phyloP scores from a whole-genome alignment of 805 yeast genomes.

The Saturnispora hagleri region DNA sequence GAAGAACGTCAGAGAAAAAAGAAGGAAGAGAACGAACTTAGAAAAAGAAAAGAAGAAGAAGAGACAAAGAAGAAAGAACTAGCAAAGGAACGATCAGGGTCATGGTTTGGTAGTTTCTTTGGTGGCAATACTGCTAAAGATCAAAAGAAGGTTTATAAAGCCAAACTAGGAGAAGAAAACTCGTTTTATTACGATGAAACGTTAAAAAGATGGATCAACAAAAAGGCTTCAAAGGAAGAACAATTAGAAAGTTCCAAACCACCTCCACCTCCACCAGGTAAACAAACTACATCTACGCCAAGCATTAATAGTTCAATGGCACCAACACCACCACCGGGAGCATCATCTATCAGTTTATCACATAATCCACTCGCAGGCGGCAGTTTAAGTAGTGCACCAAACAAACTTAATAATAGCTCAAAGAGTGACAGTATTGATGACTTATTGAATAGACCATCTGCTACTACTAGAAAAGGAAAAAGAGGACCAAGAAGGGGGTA shows the following conservation, averaged over 20 bases:
- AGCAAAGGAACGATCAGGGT: conserved; percentile 2
- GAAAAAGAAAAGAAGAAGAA: conserved; percentile 13
- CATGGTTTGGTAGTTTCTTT: conserved; percentile 60
- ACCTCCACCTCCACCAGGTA: conserved; percentile 55
- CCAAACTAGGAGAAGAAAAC: conserved; percentile 76
- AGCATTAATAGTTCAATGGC: background rate
- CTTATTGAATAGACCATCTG: conserved; percentile 21
- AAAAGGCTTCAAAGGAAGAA: conserved; percentile 56
- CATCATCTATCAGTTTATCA: conserved; percentile 20
- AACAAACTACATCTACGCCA: background rate
- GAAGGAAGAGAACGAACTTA: conserved; percentile 14
- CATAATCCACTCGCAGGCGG: conserved; percentile 6
- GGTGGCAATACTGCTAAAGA: conserved; percentile 43
- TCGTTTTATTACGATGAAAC: conserved; percentile 74
- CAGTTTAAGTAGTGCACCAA: background rate
- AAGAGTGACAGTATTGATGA: conserved; percentile 25
- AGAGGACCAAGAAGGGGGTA: conserved; percentile 51
- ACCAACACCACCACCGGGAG: conserved; percentile 20
- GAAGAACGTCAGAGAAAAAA: conserved; percentile 22
- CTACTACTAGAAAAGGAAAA: conserved; percentile 31
- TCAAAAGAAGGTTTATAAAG: conserved; percentile 62
- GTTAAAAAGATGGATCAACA: conserved; percentile 79
- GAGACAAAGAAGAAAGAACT: background rate
- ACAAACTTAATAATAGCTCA: background rate
- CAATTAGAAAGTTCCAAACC: conserved; percentile 45